These are phyloP conservation scores for Phyllosticta capitalensis DNA, from an alignment of 2,329 filamentous ascomycete species.

Conservation along the genomic window DNA sequence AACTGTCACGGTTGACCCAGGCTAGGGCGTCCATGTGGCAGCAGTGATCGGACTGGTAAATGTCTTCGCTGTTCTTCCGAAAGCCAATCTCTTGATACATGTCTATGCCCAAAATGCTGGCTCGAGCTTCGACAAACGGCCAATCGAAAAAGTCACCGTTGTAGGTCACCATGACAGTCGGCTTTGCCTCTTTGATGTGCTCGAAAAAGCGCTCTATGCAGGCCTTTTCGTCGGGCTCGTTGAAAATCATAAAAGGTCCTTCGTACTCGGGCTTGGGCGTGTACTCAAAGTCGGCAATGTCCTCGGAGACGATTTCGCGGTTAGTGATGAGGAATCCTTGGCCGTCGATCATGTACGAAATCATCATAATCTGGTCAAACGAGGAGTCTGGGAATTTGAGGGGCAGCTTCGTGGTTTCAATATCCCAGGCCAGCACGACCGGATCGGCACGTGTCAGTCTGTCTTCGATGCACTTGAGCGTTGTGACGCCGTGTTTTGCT, in stretches of 20 bases:
- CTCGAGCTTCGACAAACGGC: constrained; percentile 92
- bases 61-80: constrained; percentile 87
- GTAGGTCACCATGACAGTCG: constrained; percentile 98
- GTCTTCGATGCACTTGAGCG: constrained; percentile 76
- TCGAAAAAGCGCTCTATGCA: constrained; percentile 87
- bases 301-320: constrained; percentile 92
- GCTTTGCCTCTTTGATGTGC: constrained; percentile 88
- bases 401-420: constrained; percentile 91
- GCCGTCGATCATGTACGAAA: constrained; percentile 99
- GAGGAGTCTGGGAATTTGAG: constrained; percentile 93
- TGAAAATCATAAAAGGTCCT: constrained; percentile 95
- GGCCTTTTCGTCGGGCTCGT: constrained; percentile 86
- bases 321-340: constrained; percentile 98
- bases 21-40: constrained; percentile 99
- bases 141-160: constrained; percentile 99
- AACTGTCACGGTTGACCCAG: constrained; percentile 98
- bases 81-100: constrained; percentile 99
- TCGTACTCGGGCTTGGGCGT: constrained; percentile 94
- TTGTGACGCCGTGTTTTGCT: constrained; percentile 80
- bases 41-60: constrained; percentile 92
- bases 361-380: constrained; percentile 99
- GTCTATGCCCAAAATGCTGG: constrained; percentile 90
- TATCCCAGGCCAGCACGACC: constrained; percentile 98
- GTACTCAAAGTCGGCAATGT: constrained; percentile 96
- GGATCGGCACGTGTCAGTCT: constrained; percentile 85